Percentiles rank a stretch among this genome's conserved stretches.
These are phyloP conservation scores for Fusarium compactum DNA, from an alignment of 2,329 filamentous ascomycete genomes.

Conservation along the genomic window DNA sequence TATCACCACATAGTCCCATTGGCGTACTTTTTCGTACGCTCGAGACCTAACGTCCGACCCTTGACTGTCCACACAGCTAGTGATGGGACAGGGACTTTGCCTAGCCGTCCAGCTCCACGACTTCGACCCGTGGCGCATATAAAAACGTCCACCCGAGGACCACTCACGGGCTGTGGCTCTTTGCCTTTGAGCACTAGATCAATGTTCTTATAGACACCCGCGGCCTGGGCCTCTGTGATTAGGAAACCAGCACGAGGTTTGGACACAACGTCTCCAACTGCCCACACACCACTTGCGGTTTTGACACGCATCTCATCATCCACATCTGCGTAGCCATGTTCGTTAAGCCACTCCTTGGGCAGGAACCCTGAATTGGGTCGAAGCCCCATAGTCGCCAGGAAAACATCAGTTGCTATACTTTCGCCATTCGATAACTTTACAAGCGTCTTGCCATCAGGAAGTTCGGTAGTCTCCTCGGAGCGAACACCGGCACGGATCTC, in stretches of 20 bases:
- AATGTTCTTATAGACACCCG: constrained; percentile 66
- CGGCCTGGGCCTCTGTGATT: constrained; percentile 69
- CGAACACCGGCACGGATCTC: constrained; percentile 58
- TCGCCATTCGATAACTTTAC: constrained; percentile 61
- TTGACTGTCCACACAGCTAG: constrained; percentile 64
- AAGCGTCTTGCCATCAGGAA: constrained; percentile 60
- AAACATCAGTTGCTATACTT: constrained; percentile 65
- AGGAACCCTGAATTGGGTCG: constrained; percentile 67
- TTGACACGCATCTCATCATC: constrained; percentile 65
- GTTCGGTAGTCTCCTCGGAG: constrained; percentile 52
- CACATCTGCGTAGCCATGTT: constrained; percentile 59
- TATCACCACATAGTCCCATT: constrained; percentile 59
- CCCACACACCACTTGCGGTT: constrained; percentile 62
- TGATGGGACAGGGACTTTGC: constrained; percentile 62
- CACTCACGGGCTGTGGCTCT: constrained; percentile 58
- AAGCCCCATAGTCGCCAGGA: constrained; percentile 68
- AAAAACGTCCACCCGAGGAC: constrained; percentile 62
- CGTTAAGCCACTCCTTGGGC: constrained; percentile 58
- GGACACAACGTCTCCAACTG: constrained; percentile 65
- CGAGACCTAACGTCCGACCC: constrained; percentile 62
- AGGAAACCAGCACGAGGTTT: constrained; percentile 68
- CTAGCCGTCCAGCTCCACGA: constrained; percentile 63
- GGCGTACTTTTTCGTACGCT: constrained; percentile 60
- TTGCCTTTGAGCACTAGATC: constrained; percentile 61
- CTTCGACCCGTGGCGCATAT: constrained; percentile 63